Conservation (phyloP, 768 basidiomycete species). For the Cystofilobasidium macerans region DNA sequence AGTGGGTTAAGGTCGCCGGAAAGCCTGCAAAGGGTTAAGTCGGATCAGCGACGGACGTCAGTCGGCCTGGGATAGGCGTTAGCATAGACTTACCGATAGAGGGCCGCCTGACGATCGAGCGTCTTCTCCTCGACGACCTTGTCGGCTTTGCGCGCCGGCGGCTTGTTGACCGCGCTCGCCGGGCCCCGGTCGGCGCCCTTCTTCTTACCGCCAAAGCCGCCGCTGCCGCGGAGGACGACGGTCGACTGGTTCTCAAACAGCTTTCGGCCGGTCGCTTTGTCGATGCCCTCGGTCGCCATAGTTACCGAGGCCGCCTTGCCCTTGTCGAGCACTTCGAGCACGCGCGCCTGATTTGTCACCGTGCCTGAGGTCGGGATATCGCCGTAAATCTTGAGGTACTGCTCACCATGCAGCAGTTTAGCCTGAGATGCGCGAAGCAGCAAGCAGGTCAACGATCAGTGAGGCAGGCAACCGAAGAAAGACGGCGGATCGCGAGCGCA, state of each 20-base stretch:
- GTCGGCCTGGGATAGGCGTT: too few relatives aligned
- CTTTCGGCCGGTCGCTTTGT: constrained; percentile 62
- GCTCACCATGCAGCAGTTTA: constrained; percentile 95
- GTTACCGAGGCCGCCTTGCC: constrained; percentile 91
- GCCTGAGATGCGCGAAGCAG: constrained; percentile 52
- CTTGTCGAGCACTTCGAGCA: constrained; percentile 44
- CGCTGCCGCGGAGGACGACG: constrained; percentile 79
- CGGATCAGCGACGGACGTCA: too few relatives aligned
- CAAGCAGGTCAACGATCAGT: background rate
- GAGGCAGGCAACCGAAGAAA: background rate
- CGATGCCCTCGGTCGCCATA: constrained; percentile 61
- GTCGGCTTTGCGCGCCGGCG: constrained; percentile 75
- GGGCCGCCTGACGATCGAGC: constrained; percentile 62
- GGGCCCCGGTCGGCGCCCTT: constrained; percentile 75
- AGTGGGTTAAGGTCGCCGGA: constrained; percentile 88
- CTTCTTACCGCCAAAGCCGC: constrained; percentile 92
- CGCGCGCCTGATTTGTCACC: constrained; percentile 64
- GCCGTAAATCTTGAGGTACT: constrained; percentile 70
- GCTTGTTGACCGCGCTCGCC: constrained; percentile 66
- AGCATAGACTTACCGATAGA: constrained; percentile 59
- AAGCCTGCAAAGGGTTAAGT: constrained; percentile 44
- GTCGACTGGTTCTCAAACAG: constrained; percentile 90
- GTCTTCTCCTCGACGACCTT: constrained; percentile 83
- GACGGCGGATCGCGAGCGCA: constrained; percentile 31
- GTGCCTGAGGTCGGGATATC: constrained; percentile 77